Evolutionary conservation across 306 rosid genomes (phyloP).

Genomic region (Acacia crassicarpa): DNA sequence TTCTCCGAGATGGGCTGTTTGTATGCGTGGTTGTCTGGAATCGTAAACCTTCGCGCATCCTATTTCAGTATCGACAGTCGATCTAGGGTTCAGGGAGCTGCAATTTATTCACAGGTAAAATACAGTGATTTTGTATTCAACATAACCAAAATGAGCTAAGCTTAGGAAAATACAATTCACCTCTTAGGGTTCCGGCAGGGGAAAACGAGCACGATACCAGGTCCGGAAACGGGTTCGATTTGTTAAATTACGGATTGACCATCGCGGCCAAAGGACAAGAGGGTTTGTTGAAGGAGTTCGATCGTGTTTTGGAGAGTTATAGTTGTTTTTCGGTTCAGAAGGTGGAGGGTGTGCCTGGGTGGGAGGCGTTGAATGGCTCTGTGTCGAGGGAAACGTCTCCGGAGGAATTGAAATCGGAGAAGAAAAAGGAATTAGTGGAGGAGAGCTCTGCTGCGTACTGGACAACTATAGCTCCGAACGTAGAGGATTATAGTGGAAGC

Average conservation of each 20-base stretch:
- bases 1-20: too few species aligned
- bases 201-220: neutral
- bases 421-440: conserved; percentile 46
- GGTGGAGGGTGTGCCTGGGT: conserved; percentile 40
- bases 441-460: conserved; percentile 77
- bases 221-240: conserved; percentile 25
- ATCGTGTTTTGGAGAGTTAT: conserved; percentile 58
- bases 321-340: conserved; percentile 63
- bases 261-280: conserved; percentile 62
- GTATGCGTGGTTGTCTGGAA: too few species aligned
- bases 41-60: too few species aligned
- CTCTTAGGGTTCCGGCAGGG: conserved; percentile 47
- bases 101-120: too few species aligned
- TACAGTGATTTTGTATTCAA: too few species aligned
- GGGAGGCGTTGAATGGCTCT: conserved; percentile 61
- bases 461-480: conserved; percentile 92
- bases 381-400: conserved; percentile 50
- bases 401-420: conserved; percentile 43
- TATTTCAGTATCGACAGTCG: too few species aligned
- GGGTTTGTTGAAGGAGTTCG: conserved; percentile 50
- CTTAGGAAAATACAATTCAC: too few species aligned
- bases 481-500: conserved; percentile 68
- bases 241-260: conserved; percentile 75
- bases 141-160: too few species aligned
- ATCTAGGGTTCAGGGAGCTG: too few species aligned